Conservation (phyloP, 2,329 filamentous ascomycete species). For the Huntiella decipiens region DNA sequence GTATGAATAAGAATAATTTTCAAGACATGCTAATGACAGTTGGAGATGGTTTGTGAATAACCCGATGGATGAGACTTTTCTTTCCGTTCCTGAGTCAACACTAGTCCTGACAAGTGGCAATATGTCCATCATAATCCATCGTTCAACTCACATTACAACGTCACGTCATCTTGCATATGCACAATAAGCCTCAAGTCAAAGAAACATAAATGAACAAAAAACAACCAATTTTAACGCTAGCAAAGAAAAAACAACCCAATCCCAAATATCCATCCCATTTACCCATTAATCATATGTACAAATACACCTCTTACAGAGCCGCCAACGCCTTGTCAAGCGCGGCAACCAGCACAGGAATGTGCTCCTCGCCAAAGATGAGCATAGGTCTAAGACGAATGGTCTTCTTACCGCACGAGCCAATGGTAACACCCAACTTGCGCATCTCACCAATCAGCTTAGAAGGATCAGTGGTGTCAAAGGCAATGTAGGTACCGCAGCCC, state of each 20-base stretch:
- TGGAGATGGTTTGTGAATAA: too few species aligned
- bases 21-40: too few species aligned
- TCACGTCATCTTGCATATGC: too few species aligned
- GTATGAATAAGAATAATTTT: too few species aligned
- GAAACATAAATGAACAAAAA: conserved; percentile 2
- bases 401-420: conserved; percentile 52
- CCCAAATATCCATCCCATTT: neutral
- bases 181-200: too few species aligned
- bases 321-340: conserved; percentile 10
- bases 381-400: conserved; percentile 61
- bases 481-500: conserved; percentile 50
- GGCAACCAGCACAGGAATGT: conserved; percentile 21
- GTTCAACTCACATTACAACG: too few species aligned
- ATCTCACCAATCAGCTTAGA: conserved; percentile 52
- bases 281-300: neutral
- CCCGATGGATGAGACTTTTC: too few species aligned
- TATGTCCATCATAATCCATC: too few species aligned
- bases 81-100: too few species aligned
- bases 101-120: too few species aligned
- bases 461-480: conserved; percentile 53
- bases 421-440: conserved; percentile 55
- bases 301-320: conserved; percentile 3
- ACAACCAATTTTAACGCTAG: neutral
- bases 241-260: neutral
- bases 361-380: conserved; percentile 60